A percentile compares a stretch with the other conserved stretches of the same genome.
These are phyloP conservation scores for Rhizopogon vinicolor DNA, from an alignment of 768 basidiomycete genomes.

Conservation along the genomic window DNA sequence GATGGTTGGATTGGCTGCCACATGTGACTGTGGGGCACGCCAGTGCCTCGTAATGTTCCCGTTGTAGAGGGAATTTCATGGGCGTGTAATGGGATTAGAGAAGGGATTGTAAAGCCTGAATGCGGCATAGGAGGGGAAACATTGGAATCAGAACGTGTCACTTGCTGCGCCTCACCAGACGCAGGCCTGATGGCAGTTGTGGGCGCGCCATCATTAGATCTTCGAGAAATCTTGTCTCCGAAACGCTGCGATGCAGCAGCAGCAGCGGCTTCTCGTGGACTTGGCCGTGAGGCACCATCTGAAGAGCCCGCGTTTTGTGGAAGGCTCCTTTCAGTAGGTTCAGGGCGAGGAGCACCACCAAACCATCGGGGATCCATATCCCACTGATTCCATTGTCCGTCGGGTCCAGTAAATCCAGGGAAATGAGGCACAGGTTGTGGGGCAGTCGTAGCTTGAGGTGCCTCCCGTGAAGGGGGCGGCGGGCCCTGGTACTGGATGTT, in stretches of 20 bases:
- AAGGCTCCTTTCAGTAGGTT: background rate
- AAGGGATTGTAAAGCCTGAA: background rate
- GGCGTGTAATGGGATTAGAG: background rate
- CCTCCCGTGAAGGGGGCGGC: conserved; percentile 15
- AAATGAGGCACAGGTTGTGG: conserved; percentile 50
- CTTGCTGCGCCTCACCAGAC: background rate
- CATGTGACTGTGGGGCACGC: background rate
- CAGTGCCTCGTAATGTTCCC: background rate
- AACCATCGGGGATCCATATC: conserved; percentile 34
- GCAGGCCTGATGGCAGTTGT: background rate
- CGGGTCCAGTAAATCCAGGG: conserved; percentile 60
- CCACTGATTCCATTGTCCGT: conserved; percentile 66
- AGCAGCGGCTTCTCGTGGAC: conserved; percentile 55
- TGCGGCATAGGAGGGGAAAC: background rate
- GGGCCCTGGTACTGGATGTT: conserved; percentile 53
- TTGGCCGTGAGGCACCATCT: conserved; percentile 10
- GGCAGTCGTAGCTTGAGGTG: conserved; percentile 15
- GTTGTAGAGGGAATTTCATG: background rate
- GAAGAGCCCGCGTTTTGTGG: background rate
- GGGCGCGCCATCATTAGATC: background rate
- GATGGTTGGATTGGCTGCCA: conserved; percentile 9
- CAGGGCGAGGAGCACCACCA: conserved; percentile 4
- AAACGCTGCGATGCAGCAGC: conserved; percentile 61
- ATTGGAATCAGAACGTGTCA: background rate
- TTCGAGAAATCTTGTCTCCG: background rate